Base-by-base conservation (phyloP, 1,139 yeast genomes). In the Nakaseomyces glabratus region DNA sequence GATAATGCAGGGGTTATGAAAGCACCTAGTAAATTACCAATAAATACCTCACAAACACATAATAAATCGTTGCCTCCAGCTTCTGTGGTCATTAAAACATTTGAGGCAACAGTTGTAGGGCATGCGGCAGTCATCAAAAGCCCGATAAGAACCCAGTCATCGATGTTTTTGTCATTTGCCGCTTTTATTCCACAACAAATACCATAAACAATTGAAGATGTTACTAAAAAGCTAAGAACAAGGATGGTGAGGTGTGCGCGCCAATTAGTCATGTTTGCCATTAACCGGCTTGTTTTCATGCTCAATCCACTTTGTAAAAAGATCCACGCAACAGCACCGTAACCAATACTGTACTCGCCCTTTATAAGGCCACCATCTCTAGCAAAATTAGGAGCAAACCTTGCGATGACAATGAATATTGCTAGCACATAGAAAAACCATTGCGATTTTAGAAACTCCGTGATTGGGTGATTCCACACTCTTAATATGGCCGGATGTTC, bases 21-120 rank as follows among this genome's bases (percentile, higher is more conserved):
- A 0, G 93, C 93, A 4, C 95, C 95, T 25, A 84, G 53, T 32
- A 85, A 54, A 51, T 86, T 85, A 2, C 95, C 95, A 29, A 85
- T 69, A 39, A 84, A 75, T 14, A 85, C 95, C 53, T 84, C 94
- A 57, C 93, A 79, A 10, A 84, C 63, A 15, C 94, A 79, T 37
- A 85, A 62, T 17, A 82, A 62, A 43, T 76, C 88, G 55, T 84
- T 82, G 5, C 95, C 95, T 47, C 78, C 76, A 0, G 93, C 88
- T 38, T 68, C 69, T 36, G 71, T 71, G n/a, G 96, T 85, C 95
- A 85, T 84, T 18, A 85, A 88, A 32, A 85, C 95, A 55, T 85
- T 85, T 4, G 88, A 85, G 0, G 90, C 76, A 13, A 85, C 93
- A 0, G 95, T 85, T 10, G 95, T 86, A 24, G 95, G 95, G 56